Evolutionary conservation across 2,329 filamentous ascomycete species (phyloP).

Genomic region (Botrytis squamosa): DNA sequence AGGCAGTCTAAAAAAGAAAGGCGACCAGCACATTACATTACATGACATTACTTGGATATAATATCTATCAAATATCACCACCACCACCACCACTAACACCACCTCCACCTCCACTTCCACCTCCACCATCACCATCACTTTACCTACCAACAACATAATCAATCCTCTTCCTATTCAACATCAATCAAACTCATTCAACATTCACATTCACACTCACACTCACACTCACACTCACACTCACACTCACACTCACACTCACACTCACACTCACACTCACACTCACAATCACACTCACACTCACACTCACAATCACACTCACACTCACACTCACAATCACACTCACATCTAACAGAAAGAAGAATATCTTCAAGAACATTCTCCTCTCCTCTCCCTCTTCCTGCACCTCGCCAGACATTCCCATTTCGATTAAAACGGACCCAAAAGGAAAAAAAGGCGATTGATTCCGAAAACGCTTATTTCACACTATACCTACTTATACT

Average conservation of each 20-base stretch:
- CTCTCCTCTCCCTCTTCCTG: background rate
- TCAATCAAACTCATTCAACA: no score
- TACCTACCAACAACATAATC: no score
- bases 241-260: background rate
- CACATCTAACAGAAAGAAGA: background rate
- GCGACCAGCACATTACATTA: constrained; percentile 5
- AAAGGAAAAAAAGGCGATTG: constrained; percentile 3
- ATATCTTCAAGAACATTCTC: background rate
- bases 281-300: background rate
- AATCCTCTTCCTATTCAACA: background rate
- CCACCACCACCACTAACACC: background rate
- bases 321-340: no score
- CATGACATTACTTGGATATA: background rate
- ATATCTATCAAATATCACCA: background rate
- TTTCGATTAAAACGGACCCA: constrained; percentile 15
- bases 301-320: background rate
- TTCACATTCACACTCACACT: background rate
- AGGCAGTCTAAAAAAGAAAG: constrained; percentile 4
- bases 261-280: background rate
- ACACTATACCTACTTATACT: background rate
- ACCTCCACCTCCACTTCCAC: background rate
- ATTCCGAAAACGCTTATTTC: constrained; percentile 12
- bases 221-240: background rate
- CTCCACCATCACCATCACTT: background rate
- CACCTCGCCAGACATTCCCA: constrained; percentile 6